Conservation (phyloP, 805 yeast species). For the Starmerella scarabaei region DNA sequence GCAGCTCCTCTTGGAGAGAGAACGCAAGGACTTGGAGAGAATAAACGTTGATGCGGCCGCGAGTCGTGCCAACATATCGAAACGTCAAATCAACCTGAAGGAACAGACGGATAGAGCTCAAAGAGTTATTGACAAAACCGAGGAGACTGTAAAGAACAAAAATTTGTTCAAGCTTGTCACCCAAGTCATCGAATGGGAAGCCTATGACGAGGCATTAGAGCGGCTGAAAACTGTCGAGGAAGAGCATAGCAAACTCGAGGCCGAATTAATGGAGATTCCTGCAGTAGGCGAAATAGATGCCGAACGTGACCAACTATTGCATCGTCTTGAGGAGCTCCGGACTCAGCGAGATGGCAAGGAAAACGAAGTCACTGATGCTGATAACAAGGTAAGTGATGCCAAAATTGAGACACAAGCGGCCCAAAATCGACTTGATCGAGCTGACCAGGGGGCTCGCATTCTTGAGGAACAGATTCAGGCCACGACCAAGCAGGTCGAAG, state of each 20-base stretch:
- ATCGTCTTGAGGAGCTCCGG: too few species aligned
- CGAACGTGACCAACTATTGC: too few species aligned
- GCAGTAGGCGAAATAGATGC: too few species aligned
- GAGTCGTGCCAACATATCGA: background rate
- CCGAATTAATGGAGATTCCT: too few species aligned
- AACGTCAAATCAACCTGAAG: background rate
- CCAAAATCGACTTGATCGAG: too few species aligned
- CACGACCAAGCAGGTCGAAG: too few species aligned
- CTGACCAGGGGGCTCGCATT: too few species aligned
- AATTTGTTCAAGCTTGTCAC: constrained; percentile 2
- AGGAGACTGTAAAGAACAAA: background rate
- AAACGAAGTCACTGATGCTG: too few species aligned
- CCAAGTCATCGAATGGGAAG: background rate
- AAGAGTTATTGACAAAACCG: background rate
- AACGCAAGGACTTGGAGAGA: constrained; percentile 30
- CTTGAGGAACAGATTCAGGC: too few species aligned
- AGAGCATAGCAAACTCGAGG: background rate
- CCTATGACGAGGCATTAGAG: background rate
- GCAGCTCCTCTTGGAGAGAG: constrained; percentile 28
- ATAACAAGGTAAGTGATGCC: too few species aligned
- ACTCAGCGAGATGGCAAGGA: too few species aligned
- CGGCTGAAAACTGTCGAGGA: background rate
- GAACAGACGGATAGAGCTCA: background rate
- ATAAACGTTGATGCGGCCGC: constrained; percentile 17
- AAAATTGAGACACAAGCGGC: too few species aligned